phyloP scores from a whole-genome alignment of 1,284 basidiomycete genomes.

The Trametes hirsuta region DNA sequence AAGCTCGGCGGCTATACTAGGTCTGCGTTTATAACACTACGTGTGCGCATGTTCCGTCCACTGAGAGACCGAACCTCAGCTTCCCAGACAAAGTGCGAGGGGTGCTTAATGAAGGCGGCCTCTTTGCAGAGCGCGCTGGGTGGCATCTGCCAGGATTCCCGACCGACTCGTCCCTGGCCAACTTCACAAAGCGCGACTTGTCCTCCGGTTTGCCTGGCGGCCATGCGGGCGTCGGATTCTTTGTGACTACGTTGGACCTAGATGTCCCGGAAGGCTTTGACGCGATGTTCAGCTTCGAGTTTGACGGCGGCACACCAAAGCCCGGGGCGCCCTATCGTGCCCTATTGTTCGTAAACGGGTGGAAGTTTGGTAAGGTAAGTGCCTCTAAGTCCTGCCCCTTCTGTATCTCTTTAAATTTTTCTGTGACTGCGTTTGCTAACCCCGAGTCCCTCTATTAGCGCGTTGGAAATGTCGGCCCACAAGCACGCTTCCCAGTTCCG shows the following conservation, averaged over 20 bases:
- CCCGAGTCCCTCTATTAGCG: constrained; percentile 18
- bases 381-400: no score
- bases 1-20: constrained; percentile 76
- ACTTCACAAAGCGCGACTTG: constrained; percentile 59
- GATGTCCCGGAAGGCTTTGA: constrained; percentile 62
- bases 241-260: constrained; percentile 71
- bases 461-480: constrained; percentile 52
- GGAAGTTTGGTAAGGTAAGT: constrained; percentile 83
- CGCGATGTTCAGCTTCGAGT: constrained; percentile 69
- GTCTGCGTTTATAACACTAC: constrained; percentile 41
- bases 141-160: constrained; percentile 81
- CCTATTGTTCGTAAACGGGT: constrained; percentile 80
- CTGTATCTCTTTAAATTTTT: not conserved
- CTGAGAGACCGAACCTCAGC: constrained; percentile 33
- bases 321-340: constrained; percentile 69
- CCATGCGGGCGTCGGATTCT: constrained; percentile 75
- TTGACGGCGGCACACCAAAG: constrained; percentile 44
- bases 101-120: constrained; percentile 79
- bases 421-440: not conserved
- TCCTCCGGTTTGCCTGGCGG: constrained; percentile 57
- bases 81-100: constrained; percentile 73
- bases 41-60: not conserved
- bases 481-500: constrained; percentile 77
- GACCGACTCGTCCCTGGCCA: constrained; percentile 46
- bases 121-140: constrained; percentile 76